These are phyloP conservation scores for Polytrichum formosum DNA, from an alignment of 225 moss, liverwort and hornwort species.

Conservation along the genomic window DNA sequence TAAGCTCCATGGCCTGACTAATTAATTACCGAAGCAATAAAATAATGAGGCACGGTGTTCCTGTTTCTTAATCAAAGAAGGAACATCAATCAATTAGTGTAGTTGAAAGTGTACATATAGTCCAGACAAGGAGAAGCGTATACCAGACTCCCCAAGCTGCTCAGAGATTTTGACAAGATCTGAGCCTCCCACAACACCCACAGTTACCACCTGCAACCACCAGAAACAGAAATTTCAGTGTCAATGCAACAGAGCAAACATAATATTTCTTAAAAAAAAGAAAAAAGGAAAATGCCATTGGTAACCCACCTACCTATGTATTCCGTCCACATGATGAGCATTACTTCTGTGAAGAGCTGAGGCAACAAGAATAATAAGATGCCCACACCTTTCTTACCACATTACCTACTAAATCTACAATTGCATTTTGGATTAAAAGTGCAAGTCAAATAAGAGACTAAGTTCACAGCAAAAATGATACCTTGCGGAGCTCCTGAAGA, in stretches of 20 bases:
- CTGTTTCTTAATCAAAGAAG: too few relatives aligned
- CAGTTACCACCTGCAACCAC: constrained; percentile 58
- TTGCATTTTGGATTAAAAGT: too few relatives aligned
- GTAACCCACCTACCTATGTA: too few relatives aligned
- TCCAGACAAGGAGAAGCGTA: neutral
- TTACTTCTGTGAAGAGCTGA: neutral
- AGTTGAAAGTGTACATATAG: too few relatives aligned
- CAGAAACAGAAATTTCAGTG: too few relatives aligned
- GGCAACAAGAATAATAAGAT: neutral
- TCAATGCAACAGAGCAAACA: too few relatives aligned
- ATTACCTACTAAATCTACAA: neutral
- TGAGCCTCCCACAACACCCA: constrained; percentile 83
- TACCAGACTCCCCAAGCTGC: constrained; percentile 73
- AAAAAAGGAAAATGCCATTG: too few relatives aligned
- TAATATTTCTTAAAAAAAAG: too few relatives aligned
- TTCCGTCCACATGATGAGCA: neutral
- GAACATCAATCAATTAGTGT: too few relatives aligned
- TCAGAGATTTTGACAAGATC: constrained; percentile 82
- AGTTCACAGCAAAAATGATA: constrained; percentile 12
- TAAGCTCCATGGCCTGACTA: neutral
- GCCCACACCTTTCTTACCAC: neutral
- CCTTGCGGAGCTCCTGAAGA: constrained; percentile 77
- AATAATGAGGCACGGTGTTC: too few relatives aligned
- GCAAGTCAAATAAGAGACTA: neutral
- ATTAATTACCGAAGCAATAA: too few relatives aligned